Percentiles rank a stretch among this genome's conserved stretches.
Conservation (phyloP, 2,329 filamentous ascomycete genomes). For the Exophiala viscosa region DNA sequence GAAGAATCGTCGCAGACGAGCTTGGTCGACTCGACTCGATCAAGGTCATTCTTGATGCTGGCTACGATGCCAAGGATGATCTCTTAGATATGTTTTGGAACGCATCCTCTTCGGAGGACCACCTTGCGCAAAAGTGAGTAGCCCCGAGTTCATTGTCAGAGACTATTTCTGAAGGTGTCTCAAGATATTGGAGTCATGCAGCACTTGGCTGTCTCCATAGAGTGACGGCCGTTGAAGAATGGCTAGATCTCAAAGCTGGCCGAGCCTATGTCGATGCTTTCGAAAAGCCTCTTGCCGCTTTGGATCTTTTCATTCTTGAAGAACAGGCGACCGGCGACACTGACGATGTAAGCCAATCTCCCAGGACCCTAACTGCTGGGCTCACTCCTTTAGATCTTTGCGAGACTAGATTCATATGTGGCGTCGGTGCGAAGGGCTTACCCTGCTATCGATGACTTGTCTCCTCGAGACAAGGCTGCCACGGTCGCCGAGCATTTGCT, state of each 20-base stretch:
- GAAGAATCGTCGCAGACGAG: slow-evolving; percentile 68
- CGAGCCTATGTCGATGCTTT: slow-evolving; percentile 53
- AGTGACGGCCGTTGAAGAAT: slow-evolving; percentile 71
- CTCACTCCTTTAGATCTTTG: slow-evolving; percentile 49
- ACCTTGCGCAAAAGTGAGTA: slow-evolving; percentile 65
- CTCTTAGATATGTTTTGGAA: slow-evolving; percentile 64
- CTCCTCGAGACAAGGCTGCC: slow-evolving; percentile 65
- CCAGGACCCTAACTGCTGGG: slow-evolving; percentile 13
- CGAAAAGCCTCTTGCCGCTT: slow-evolving; percentile 61
- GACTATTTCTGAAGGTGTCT: slow-evolving; percentile 12
- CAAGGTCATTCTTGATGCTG: slow-evolving; percentile 65
- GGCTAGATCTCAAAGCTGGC: slow-evolving; percentile 57
- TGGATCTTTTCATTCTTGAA: slow-evolving; percentile 83
- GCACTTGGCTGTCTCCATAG: slow-evolving; percentile 78
- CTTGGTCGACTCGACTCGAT: slow-evolving; percentile 66
- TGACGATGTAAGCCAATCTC: slow-evolving; percentile 55
- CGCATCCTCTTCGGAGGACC: slow-evolving; percentile 62
- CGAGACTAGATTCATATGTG: slow-evolving; percentile 63
- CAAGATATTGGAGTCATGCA: slow-evolving; percentile 67
- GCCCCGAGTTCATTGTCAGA: slow-evolving; percentile 20
- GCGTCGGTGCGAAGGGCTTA: slow-evolving; percentile 52
- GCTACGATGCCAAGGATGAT: slow-evolving; percentile 86
- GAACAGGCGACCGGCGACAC: slow-evolving; percentile 66
- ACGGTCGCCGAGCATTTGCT: slow-evolving; percentile 67
- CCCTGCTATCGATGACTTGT: slow-evolving; percentile 53